phyloP scores from a whole-genome alignment of 176 grass and related monocot species.

The Dactylis glomerata region DNA sequence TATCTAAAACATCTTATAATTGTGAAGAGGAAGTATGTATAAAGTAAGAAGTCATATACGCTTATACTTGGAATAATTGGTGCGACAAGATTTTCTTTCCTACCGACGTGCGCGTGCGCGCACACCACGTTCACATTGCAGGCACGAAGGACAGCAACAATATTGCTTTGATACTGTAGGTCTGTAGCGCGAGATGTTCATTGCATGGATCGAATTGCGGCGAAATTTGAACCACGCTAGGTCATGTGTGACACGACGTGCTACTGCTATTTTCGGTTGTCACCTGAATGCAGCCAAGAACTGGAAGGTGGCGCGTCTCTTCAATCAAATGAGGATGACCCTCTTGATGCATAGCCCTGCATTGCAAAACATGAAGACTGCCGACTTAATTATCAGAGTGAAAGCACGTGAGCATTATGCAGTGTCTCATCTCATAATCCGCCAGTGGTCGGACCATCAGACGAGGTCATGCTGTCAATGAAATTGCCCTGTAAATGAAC shows the following conservation, averaged over 20 bases:
- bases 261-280: constrained; percentile 5
- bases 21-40: no score
- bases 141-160: no score
- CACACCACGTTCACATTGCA: no score
- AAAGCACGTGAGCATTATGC: not conserved
- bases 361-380: not conserved
- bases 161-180: no score
- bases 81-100: no score
- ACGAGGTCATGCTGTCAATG: not conserved
- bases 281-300: not conserved
- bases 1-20: no score
- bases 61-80: no score
- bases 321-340: not conserved
- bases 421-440: not conserved
- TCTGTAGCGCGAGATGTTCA: no score
- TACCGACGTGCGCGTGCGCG: no score
- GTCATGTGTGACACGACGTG: not conserved
- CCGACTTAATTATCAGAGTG: not conserved
- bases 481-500: not conserved
- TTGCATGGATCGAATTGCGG: no score
- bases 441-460: not conserved
- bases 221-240: no score
- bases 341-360: not conserved
- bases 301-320: not conserved
- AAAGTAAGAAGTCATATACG: no score